Conservation (phyloP, 805 yeast genomes). For the Priceomyces medius region DNA sequence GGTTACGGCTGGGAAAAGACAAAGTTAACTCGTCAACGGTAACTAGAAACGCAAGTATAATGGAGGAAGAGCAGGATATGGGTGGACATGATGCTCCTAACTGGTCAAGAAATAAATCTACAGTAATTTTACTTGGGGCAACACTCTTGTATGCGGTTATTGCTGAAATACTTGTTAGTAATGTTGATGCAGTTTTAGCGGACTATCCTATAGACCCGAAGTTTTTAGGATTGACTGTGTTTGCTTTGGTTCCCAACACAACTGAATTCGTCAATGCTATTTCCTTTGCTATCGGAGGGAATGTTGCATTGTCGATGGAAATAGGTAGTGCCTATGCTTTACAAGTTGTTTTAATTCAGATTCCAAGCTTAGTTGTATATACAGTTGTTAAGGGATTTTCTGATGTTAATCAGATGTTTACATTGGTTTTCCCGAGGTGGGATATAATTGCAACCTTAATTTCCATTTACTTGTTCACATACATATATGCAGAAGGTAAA, state of each 20-base stretch:
- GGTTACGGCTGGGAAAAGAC: slow-evolving; percentile 1
- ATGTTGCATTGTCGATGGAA: slow-evolving; percentile 95
- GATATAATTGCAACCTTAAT: slow-evolving; percentile 83
- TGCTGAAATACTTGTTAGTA: slow-evolving; percentile 91
- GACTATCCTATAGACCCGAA: slow-evolving; percentile 85
- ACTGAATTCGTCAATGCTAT: slow-evolving; percentile 97
- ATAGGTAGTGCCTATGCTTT: slow-evolving; percentile 97
- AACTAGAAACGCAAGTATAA: slow-evolving; percentile 3
- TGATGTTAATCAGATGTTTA: slow-evolving; percentile 54
- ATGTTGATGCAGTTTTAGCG: slow-evolving; percentile 82
- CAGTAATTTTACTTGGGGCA: slow-evolving; percentile 77
- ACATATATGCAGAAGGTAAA: slow-evolving; percentile 94
- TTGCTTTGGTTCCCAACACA: slow-evolving; percentile 94
- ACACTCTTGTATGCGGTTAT: slow-evolving; percentile 87
- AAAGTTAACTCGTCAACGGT: neutral
- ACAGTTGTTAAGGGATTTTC: slow-evolving; percentile 51
- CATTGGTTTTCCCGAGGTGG: slow-evolving; percentile 93
- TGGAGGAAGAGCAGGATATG: slow-evolving; percentile 25
- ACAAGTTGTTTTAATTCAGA: slow-evolving; percentile 91
- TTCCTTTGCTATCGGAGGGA: slow-evolving; percentile 93
- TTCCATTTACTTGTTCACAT: slow-evolving; percentile 86
- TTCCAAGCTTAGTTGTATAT: slow-evolving; percentile 83
- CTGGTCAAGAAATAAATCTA: slow-evolving; percentile 86
- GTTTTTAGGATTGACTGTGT: slow-evolving; percentile 87
- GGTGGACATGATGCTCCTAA: slow-evolving; percentile 96